These are phyloP conservation scores for Gracilaria vermiculophylla DNA, from an alignment of 23 red algal genomes.

Conservation along the genomic window DNA sequence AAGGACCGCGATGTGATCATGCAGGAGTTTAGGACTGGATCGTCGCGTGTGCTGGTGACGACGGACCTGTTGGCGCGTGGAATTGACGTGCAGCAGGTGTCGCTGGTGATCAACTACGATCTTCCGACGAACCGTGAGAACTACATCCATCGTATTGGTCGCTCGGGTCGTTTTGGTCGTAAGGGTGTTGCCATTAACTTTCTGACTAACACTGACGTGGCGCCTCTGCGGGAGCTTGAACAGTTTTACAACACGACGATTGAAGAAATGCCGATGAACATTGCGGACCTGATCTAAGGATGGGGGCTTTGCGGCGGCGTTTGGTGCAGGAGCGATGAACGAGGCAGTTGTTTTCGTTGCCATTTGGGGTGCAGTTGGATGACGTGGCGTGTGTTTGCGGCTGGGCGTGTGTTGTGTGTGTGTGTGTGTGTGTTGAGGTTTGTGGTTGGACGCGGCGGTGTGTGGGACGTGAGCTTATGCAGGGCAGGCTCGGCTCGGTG, in stretches of 20 bases:
- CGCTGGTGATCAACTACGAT: slow-evolving; percentile 99
- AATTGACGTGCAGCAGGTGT: slow-evolving; percentile 98
- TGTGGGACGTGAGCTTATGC: too few relatives aligned
- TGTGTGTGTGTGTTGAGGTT: too few relatives aligned
- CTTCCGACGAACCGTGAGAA: slow-evolving; percentile 99
- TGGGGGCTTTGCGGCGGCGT: not conserved
- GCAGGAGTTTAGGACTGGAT: slow-evolving; percentile 93
- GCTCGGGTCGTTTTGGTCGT: slow-evolving; percentile 97
- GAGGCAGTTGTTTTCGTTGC: slow-evolving; percentile 37
- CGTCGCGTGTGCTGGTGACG: slow-evolving; percentile 90
- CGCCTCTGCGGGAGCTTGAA: slow-evolving; percentile 85
- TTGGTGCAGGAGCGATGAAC: not conserved
- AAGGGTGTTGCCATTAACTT: slow-evolving; percentile 99
- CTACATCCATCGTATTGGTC: slow-evolving; percentile 99
- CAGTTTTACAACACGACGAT: slow-evolving; percentile 94
- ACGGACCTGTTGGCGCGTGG: slow-evolving; percentile 98
- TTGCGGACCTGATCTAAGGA: slow-evolving; percentile 89
- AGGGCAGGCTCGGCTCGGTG: too few relatives aligned
- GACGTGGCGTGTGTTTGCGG: not conserved
- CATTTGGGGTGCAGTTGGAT: not conserved
- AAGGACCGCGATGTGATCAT: slow-evolving; percentile 92
- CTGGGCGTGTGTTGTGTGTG: too few relatives aligned
- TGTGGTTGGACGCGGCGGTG: too few relatives aligned
- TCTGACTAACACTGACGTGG: slow-evolving; percentile 83
- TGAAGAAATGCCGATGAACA: slow-evolving; percentile 98